Conservation (phyloP, 164 flowering plant genomes). For the Houttuynia cordata region DNA sequence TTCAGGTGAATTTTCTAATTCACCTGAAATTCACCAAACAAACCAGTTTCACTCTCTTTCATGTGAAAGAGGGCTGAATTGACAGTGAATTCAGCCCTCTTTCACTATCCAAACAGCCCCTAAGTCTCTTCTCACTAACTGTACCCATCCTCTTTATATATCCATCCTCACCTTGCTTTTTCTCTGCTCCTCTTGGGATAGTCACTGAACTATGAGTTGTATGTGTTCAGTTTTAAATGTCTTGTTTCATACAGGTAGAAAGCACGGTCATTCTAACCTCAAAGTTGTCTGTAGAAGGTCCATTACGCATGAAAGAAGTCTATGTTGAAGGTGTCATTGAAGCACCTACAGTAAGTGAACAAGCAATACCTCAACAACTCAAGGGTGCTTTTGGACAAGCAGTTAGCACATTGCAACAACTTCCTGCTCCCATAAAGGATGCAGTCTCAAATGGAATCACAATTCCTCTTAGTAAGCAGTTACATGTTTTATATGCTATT, state of each 20-base stretch:
- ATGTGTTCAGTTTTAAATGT: background rate
- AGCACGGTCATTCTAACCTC: slow-evolving; percentile 53
- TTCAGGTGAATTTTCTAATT: no score
- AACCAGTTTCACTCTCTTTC: no score
- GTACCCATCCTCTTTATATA: no score
- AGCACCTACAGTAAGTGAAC: slow-evolving; percentile 57
- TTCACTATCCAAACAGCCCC: no score
- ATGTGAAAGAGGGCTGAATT: no score
- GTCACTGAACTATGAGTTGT: no score
- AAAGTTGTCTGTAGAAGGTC: slow-evolving; percentile 78
- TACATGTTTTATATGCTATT: background rate
- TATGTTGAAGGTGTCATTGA: slow-evolving; percentile 66
- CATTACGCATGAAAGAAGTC: slow-evolving; percentile 83
- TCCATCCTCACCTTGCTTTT: no score
- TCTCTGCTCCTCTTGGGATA: no score
- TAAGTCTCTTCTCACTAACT: no score
- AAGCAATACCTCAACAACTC: slow-evolving; percentile 64
- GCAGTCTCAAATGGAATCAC: slow-evolving; percentile 44
- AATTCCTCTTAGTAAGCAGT: slow-evolving; percentile 63
- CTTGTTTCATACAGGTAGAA: slow-evolving; percentile 42
- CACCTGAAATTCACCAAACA: no score
- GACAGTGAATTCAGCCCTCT: no score
- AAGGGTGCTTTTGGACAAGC: slow-evolving; percentile 67
- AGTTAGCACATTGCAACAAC: slow-evolving; percentile 53
- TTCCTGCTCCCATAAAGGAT: slow-evolving; percentile 63